A percentile compares a stretch with the other conserved stretches of the same genome.
Evolutionary conservation across 352 stramenopile species (phyloP).

Genomic region (Globisporangium heterothallicum): DNA sequence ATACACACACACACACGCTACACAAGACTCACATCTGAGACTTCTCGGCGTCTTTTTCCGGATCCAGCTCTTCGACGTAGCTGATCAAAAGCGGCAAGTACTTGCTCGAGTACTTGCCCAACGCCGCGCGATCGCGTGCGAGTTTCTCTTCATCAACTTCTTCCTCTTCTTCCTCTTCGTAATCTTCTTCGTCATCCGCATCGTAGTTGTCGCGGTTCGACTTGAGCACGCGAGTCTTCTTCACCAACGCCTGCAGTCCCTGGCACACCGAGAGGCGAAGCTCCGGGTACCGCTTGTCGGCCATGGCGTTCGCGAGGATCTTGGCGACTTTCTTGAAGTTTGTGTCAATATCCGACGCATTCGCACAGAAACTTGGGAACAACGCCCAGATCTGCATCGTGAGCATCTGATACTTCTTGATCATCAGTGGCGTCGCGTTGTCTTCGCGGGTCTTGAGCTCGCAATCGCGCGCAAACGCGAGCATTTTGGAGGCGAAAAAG

Average conservation of each 20-base stretch:
- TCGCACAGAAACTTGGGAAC: slow-evolving; percentile 76
- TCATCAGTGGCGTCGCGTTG: slow-evolving; percentile 53
- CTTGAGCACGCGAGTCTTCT: slow-evolving; percentile 50
- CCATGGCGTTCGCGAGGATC: slow-evolving; percentile 81
- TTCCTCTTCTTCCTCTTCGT: slow-evolving; percentile 35
- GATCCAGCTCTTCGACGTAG: slow-evolving; percentile 77
- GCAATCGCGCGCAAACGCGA: slow-evolving; percentile 68
- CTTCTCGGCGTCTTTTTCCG: slow-evolving; percentile 70
- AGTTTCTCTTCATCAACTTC: slow-evolving; percentile 77
- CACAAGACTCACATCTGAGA: slow-evolving; percentile 29
- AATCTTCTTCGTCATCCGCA: slow-evolving; percentile 34
- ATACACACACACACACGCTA: not conserved
- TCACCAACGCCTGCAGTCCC: slow-evolving; percentile 76
- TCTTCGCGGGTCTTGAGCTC: slow-evolving; percentile 61
- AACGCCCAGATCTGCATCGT: slow-evolving; percentile 79
- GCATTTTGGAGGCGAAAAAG: slow-evolving; percentile 68
- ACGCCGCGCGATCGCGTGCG: slow-evolving; percentile 58
- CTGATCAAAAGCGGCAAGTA: slow-evolving; percentile 83
- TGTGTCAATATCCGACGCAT: slow-evolving; percentile 64
- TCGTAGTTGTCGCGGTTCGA: slow-evolving; percentile 39
- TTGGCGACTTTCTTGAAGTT: slow-evolving; percentile 87
- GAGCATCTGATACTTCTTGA: slow-evolving; percentile 73
- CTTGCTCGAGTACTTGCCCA: slow-evolving; percentile 75
- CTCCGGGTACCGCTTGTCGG: slow-evolving; percentile 81
- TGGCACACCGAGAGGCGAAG: slow-evolving; percentile 81